Evolutionary conservation across 208 protist genomes (phyloP).

Genomic region (Crithidia expoeki): DNA sequence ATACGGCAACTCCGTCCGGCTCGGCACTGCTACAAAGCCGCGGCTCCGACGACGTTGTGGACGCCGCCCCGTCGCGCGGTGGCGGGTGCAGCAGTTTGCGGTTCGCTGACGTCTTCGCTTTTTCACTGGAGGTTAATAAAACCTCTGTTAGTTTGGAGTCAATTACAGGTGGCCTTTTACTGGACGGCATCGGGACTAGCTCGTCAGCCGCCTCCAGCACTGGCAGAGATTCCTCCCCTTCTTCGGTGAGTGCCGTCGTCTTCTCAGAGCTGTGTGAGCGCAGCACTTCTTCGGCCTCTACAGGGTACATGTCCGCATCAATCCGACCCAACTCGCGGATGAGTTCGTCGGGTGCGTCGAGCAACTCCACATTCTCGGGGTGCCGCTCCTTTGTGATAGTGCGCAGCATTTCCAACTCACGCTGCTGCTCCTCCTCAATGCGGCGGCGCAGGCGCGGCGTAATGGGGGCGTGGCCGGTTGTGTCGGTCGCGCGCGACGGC

Average conservation of each 20-base stretch:
- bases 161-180: neutral
- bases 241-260: neutral
- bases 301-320: constrained; percentile 14
- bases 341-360: constrained; percentile 19
- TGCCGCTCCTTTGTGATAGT: constrained; percentile 21
- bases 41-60: neutral
- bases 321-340: constrained; percentile 17
- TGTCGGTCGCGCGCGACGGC: constrained; percentile 28
- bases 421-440: constrained; percentile 41
- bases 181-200: neutral
- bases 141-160: neutral
- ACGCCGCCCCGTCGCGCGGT: neutral
- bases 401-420: constrained; percentile 38
- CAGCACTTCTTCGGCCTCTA: constrained; percentile 10
- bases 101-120: neutral
- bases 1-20: neutral
- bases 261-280: neutral
- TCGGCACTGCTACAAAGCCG: neutral
- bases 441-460: constrained; percentile 35
- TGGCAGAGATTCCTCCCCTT: neutral
- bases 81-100: constrained; percentile 3
- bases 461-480: constrained; percentile 49
- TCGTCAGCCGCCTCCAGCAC: neutral
- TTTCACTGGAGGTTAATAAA: no score
- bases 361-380: constrained; percentile 20